These are phyloP conservation scores for Pseudogymnoascus sp. DNA, from an alignment of 2,329 filamentous ascomycete genomes.

Conservation along the genomic window DNA sequence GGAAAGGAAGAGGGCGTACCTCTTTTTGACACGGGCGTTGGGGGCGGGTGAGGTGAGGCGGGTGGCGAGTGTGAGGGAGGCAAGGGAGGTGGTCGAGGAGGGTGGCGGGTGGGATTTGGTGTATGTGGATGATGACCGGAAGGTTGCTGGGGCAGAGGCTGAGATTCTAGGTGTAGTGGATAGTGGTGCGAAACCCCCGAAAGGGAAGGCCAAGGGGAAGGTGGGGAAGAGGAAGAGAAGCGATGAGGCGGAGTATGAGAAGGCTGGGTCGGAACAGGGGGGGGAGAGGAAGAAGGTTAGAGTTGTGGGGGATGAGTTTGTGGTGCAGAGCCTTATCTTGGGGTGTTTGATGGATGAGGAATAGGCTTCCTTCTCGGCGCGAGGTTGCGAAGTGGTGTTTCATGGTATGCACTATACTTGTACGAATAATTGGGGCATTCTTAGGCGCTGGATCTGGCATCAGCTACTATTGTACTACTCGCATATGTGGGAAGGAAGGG, in stretches of 20 bases:
- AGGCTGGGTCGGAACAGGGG: constrained; percentile 20
- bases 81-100: constrained; percentile 44
- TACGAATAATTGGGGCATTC: neutral
- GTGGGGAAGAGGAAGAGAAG: constrained; percentile 38
- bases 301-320: constrained; percentile 74
- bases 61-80: constrained; percentile 58
- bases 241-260: constrained; percentile 24
- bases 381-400: neutral
- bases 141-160: constrained; percentile 37
- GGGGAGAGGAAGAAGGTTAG: constrained; percentile 45
- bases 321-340: constrained; percentile 87
- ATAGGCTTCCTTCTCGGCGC: neutral
- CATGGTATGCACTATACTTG: neutral
- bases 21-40: constrained; percentile 72
- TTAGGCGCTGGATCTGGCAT: neutral
- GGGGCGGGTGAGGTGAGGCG: constrained; percentile 60
- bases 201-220: constrained; percentile 20
- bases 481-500: neutral
- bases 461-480: constrained; percentile 4
- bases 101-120: constrained; percentile 62
- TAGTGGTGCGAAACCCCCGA: constrained; percentile 22
- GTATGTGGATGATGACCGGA: constrained; percentile 55
- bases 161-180: constrained; percentile 22
- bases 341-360: constrained; percentile 34
- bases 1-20: constrained; percentile 59